Base-by-base conservation (phyloP, 108 stramenopile genomes). In the Nitzschia inconspicua region DNA sequence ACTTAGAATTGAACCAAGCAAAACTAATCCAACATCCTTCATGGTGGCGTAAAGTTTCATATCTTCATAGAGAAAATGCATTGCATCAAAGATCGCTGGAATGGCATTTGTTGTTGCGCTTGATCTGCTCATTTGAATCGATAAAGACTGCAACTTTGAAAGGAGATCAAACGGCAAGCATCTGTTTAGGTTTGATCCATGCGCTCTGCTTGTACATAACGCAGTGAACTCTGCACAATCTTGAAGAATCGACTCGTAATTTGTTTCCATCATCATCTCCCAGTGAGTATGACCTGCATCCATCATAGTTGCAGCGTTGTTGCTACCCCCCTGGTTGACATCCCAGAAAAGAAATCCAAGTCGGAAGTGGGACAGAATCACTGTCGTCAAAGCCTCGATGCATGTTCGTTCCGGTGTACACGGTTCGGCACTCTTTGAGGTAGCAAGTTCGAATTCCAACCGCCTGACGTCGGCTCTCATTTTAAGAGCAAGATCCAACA, bases 41-140 rank as follows among this genome's bases (percentile, higher is more conserved):
- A 23, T 53, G 47, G 54, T 56, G 27, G 56, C 48, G 37, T 44
- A 56, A 42, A 93, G 68, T 37, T 85, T 81, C 29, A 63, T 68
- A 60, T 93, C 88, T 54, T 93, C 86, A 40, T 84, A 85, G 18
- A 93, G 50, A 6, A 79, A 60, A 57, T 88, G 86, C 40, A 93
- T 42, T 0, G 82, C 55, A 70, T 85, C 82, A 66, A 89, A 88
- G 37, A 93, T 57, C 0, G 41, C n/a, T n/a, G n/a, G n/a, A n/a
- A n/a, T n/a, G n/a, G n/a, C n/a, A n/a, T n/a, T n/a, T n/a, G n/a
- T n/a, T n/a, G n/a, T n/a, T n/a, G n/a, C n/a, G n/a, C n/a, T n/a
- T n/a, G n/a, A n/a, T n/a, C n/a, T n/a, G n/a, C n/a, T n/a, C n/a
- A n/a, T n/a, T n/a, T n/a, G n/a, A n/a, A n/a, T n/a, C n/a, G n/a